These are phyloP conservation scores for Botrytis pseudocinerea DNA, from an alignment of 2,329 filamentous ascomycete genomes.

Conservation along the genomic window DNA sequence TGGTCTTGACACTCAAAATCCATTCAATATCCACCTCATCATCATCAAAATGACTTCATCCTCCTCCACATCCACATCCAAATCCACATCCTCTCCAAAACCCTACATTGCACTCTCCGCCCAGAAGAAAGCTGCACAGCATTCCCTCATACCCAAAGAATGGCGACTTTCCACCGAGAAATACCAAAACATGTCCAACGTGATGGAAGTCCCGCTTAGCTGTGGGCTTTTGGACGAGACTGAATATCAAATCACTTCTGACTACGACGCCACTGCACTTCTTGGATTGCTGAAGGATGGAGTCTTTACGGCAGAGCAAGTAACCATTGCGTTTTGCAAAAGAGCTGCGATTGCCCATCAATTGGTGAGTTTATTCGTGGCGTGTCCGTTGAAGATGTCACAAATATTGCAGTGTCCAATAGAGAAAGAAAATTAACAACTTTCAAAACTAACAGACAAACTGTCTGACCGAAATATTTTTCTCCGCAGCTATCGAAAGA, in stretches of 20 bases:
- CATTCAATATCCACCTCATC: neutral
- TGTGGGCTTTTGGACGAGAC: neutral
- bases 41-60: neutral
- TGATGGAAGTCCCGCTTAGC: neutral
- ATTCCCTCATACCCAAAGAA: neutral
- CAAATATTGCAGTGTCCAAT: neutral
- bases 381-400: neutral
- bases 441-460: neutral
- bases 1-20: neutral
- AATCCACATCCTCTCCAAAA: neutral
- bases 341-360: constrained; percentile 51
- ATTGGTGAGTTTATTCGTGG: constrained; percentile 17
- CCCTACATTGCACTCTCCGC: neutral
- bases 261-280: constrained; percentile 33
- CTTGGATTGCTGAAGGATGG: constrained; percentile 28
- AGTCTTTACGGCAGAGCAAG: constrained; percentile 38
- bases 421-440: neutral
- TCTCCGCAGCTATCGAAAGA: constrained; percentile 33
- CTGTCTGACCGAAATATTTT: constrained; percentile 49
- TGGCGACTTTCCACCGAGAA: neutral
- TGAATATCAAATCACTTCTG: constrained; percentile 32
- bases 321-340: constrained; percentile 49
- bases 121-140: neutral
- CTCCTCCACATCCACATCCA: neutral
- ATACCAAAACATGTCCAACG: neutral